Evolutionary conservation across 2,329 filamentous ascomycete genomes (phyloP).

Genomic region (Exophiala oligosperma): DNA sequence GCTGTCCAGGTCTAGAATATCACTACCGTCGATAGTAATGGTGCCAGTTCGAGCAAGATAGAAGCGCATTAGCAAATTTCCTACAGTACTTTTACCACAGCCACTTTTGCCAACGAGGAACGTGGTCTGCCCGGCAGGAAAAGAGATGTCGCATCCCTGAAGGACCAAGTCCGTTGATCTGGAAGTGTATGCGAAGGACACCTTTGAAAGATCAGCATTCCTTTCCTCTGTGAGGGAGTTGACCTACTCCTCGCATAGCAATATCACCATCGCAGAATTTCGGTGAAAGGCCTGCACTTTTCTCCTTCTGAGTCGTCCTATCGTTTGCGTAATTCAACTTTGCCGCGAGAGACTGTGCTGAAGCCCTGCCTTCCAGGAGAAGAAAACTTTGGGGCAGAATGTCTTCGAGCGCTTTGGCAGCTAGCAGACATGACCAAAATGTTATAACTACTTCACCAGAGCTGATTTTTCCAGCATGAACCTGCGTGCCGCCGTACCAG

Average conservation of each 20-base stretch:
- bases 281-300: slow-evolving; percentile 36
- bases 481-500: slow-evolving; percentile 77
- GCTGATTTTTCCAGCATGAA: slow-evolving; percentile 57
- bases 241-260: slow-evolving; percentile 65
- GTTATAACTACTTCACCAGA: slow-evolving; percentile 74
- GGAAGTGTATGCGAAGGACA: slow-evolving; percentile 80
- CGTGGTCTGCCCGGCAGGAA: slow-evolving; percentile 69
- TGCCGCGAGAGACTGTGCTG: slow-evolving; percentile 62
- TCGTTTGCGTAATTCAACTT: slow-evolving; percentile 39
- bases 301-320: slow-evolving; percentile 30
- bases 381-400: slow-evolving; percentile 76
- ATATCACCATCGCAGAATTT: slow-evolving; percentile 64
- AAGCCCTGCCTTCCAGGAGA: slow-evolving; percentile 75
- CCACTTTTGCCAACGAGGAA: slow-evolving; percentile 86
- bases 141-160: slow-evolving; percentile 63
- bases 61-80: slow-evolving; percentile 75
- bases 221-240: background rate
- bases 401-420: slow-evolving; percentile 71
- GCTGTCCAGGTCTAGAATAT: slow-evolving; percentile 62
- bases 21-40: slow-evolving; percentile 67
- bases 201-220: slow-evolving; percentile 46
- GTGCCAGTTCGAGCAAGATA: slow-evolving; percentile 67
- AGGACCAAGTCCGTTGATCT: slow-evolving; percentile 63
- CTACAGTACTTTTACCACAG: slow-evolving; percentile 87
- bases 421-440: slow-evolving; percentile 78